Evolutionary conservation across 2,329 filamentous ascomycete species (phyloP), one percentile per base, ranked within the genome.

Genomic region (Metarhizium anisopliae): DNA sequence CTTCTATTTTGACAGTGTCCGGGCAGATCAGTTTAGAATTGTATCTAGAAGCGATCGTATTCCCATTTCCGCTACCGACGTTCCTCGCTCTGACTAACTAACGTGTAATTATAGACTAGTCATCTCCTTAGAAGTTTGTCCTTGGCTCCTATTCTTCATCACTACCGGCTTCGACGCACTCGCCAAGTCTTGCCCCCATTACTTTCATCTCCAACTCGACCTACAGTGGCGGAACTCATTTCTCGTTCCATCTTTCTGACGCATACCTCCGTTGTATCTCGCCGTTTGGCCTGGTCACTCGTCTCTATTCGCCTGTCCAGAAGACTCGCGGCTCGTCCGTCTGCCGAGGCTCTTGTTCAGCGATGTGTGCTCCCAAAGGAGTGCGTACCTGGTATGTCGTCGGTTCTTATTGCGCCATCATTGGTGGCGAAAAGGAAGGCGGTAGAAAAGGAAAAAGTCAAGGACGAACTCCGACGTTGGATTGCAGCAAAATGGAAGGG

Each of bases 401-500:
- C 61, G 55, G 71, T 68, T 58, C 66, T 67, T 54, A 73, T 87
- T 1, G 80, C 83, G 0, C 84, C 84, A 0, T 78, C 74, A 0
- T 70, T 89, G 38, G 79, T 87, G n/a, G 83, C 82, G 32, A 77
- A 77, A 60, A 81, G 81, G 63, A 75, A 81, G 55, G 79, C 78
- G 13, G 76, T 89, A 16, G 86, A 89, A 70, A 79, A 79, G 61
- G 84, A 89, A 70, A 76, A 77, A 58, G 74, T 89, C 47, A 89
- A 88, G 66, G 85, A 89, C 63, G 77, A 77, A 16, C 68, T 90
- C 58, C 72, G 85, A 42, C 75, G 77, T 13, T 89, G 85, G 83
- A 77, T 89, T 2, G 85, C 79, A 35, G 72, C 67, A n/a, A 79
- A 80, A 30, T 83, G 78, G 79, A 73, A 69, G 45, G 71, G 78